Base-by-base conservation (phyloP, 2,329 filamentous ascomycete species). In the Nigrospora sphaerica region DNA sequence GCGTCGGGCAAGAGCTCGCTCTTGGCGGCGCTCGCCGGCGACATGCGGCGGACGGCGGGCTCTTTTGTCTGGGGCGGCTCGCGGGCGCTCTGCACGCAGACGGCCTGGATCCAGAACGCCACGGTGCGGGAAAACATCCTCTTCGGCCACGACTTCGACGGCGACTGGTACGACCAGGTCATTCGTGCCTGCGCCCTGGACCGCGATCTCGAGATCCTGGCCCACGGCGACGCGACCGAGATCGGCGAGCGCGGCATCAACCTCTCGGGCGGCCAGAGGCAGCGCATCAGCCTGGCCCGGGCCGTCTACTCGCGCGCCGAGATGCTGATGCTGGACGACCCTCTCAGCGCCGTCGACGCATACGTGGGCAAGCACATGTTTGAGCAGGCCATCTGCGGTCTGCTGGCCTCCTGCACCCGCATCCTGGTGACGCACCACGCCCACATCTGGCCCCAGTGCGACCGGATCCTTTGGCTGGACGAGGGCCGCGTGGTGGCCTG, bases 71-170 rank as follows among this genome's bases (percentile, higher is more conserved):
- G 91, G 57, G 86, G 89, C 31, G 86, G 86, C 0, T 82, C 80
- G 4, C 75, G 89, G 47, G 86, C 90, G 0, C 95, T 95, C 57
- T 95, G 91, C 55, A 90, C 91, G 0, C 91, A 96, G 61, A 93
- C 95, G 59, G 87, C 91, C 0, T 96, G 91, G 91, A 95, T 96
- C 39, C 90, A 95, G 60, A 95, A 95, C 57, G 77, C 88, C 0
- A 86, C 85, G 0, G 77, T 95, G 2, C 81, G 80, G 52, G 81
- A 95, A 32, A 96, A 96, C 60, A 93, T 96, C 49, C 65, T 88
- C 1, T 95, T 96, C 57, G 90, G 90, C 12, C 90, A 86, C 52
- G 75, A 79, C 0, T 77, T 83, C 64, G 74, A 93, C 42, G 74
- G 74, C 49, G 67, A 70, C 4, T 93, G 89, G 88, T 93, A 95